Evolutionary conservation across 2,329 filamentous ascomycete genomes (phyloP), one percentile per base, ranked within the genome.

Genomic region (Fusarium sp.): DNA sequence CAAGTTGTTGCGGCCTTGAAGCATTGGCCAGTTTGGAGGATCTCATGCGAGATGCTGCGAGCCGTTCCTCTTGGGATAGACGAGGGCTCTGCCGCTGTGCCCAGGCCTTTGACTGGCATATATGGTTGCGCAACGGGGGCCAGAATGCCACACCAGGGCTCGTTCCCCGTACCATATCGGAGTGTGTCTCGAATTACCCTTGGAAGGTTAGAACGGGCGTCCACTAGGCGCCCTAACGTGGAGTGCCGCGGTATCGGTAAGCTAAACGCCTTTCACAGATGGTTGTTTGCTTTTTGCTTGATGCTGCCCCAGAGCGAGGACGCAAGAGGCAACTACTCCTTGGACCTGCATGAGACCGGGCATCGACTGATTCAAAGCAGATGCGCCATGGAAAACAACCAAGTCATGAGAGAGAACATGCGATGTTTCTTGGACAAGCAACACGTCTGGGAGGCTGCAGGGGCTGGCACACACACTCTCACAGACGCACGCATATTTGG

Each of bases 341-440:
- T 33, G 59, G 40, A 65, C 50, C 31, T 25, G 42, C 29, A 61
- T 65, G 36, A 59, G 74, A 58, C 66, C 57, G 64, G 54, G 25
- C 22, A 70, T 65, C 47, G 50, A 64, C 56, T 74, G 76, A 75
- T 74, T 74, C 74, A 65, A 57, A 52, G 42, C 57, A 45, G 59
- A 25, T 57, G 68, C 61, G 56, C 58, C 42, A 66, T 66, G 63
- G 50, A 76, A 54, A 42, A 63, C 25, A 52, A 62, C 20, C 65
- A 76, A 72, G 68, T 78, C 72, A 77, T 70, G 74, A 66, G 65
- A 74, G 59, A 68, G 40, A 65, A 65, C 64, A 66, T 69, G 54
- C 57, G 62, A 76, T 70, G 59, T 68, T 57, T 70, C 57, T 65
- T 65, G 61, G 18, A 45, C 16, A 25, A 38, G 68, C 66, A 59